Evolutionary conservation across 1,284 basidiomycete genomes (phyloP).

Genomic region (Fomitopsis schrenkii): DNA sequence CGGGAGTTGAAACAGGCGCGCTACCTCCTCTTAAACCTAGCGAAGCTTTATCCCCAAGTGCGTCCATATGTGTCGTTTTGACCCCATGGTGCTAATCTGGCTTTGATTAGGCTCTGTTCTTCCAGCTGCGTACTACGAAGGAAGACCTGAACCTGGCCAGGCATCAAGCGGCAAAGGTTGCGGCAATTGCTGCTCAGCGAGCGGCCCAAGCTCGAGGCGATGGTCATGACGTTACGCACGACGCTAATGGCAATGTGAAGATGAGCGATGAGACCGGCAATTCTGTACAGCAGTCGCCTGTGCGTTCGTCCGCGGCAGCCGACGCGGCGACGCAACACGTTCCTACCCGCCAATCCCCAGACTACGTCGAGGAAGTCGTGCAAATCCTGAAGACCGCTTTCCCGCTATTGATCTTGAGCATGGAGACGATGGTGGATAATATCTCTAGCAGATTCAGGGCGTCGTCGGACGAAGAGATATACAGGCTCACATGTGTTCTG

Average conservation of each 20-base stretch:
- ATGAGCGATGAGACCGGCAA: background rate
- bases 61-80: constrained; percentile 9
- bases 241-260: background rate
- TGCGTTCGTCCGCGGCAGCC: constrained; percentile 1
- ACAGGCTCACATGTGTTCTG: constrained; percentile 86
- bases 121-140: constrained; percentile 87
- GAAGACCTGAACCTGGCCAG: constrained; percentile 78
- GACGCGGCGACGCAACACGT: constrained; percentile 26
- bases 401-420: constrained; percentile 89
- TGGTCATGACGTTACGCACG: background rate
- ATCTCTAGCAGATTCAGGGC: constrained; percentile 91
- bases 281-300: background rate
- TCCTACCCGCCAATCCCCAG: constrained; percentile 73
- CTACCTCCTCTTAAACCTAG: constrained; percentile 86
- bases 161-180: constrained; percentile 35
- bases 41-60: constrained; percentile 93
- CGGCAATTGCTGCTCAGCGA: constrained; percentile 27
- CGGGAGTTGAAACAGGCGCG: constrained; percentile 93
- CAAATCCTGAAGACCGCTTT: constrained; percentile 96
- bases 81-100: constrained; percentile 11
- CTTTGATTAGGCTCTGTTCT: constrained; percentile 81
- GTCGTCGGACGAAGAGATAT: constrained; percentile 91
- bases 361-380: constrained; percentile 92
- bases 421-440: constrained; percentile 98
- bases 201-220: constrained; percentile 6